These are phyloP conservation scores for Ophiosphaerella korrae DNA, from an alignment of 2,329 filamentous ascomycete genomes.

Conservation along the genomic window DNA sequence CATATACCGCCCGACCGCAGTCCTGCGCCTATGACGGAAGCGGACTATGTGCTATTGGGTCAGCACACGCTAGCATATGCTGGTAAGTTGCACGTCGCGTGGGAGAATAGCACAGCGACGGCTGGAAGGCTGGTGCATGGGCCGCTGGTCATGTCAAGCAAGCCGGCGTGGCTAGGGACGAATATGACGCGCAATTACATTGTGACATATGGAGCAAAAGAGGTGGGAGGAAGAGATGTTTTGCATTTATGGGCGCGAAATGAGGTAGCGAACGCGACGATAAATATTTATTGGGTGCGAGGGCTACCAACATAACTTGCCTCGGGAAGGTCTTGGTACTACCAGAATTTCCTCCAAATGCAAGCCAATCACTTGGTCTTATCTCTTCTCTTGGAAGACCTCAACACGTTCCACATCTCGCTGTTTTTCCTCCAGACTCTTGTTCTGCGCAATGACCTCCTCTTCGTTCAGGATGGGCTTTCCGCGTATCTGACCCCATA, in stretches of 20 bases:
- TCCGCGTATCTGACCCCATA: conserved; percentile 36
- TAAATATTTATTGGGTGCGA: conserved; percentile 12
- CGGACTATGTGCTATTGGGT: conserved; percentile 14
- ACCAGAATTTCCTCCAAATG: no score
- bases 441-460: conserved; percentile 15
- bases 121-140: conserved; percentile 22
- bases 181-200: conserved; percentile 20
- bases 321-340: no score
- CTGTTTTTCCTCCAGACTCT: conserved; percentile 28
- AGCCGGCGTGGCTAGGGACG: conserved; percentile 10
- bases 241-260: conserved; percentile 9
- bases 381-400: background rate
- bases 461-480: conserved; percentile 24
- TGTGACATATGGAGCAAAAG: conserved; percentile 1
- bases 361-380: no score
- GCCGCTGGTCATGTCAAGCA: conserved; percentile 14
- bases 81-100: conserved; percentile 9
- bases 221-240: conserved; percentile 6
- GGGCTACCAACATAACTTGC: conserved; percentile 2
- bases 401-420: conserved; percentile 26
- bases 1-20: conserved; percentile 3
- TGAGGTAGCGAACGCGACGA: background rate
- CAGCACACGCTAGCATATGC: conserved; percentile 13
- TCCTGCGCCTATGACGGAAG: conserved; percentile 6
- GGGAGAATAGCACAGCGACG: conserved; percentile 11